Base-by-base conservation (phyloP, 805 yeast species). In the Isabelozyma pseudorhagii region DNA sequence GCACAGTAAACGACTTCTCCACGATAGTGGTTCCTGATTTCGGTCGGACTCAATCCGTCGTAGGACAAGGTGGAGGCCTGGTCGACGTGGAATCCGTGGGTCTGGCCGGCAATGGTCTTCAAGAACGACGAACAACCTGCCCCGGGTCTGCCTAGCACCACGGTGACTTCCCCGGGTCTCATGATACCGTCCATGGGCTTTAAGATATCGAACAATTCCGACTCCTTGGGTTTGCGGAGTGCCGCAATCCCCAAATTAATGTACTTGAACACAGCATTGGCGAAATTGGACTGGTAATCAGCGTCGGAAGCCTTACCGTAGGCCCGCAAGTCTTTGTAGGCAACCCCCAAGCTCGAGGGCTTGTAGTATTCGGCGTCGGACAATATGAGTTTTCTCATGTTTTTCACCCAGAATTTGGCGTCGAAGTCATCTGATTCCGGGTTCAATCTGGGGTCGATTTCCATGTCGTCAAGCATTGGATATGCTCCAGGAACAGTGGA, bases 141-240 rank as follows among this genome's bases (percentile, higher is more conserved):
- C 59, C 93, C 93, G 1, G 93, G 93, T 66, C 92, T 79, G 50
- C 94, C 93, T 43, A 87, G 70, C 9, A 87, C 90, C 45, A 85
- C 86, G 7, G 86, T 78, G 44, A 85, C 69, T 52, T 83, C 84
- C 45, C 90, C 89, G 3, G 88, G 83, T 46, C 69, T 69, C 48
- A 83, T 71, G 4, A 78, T 47, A 14, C 84, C 90, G 58, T 84
- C 87, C 87, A 83, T 83, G 29, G 85, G 77, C 61, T 83, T 83
- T 63, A 80, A 71, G 53, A 80, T 84, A 52, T 79, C 80, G 54
- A 80, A 82, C 49, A 48, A 45, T 15, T 46, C 49, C 29, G 51
- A 54, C 15, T 48, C 40, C 29, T 36, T 21, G 6, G 21, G 6
- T 14, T 46, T 40, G 21, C 29, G 8, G 1, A 49, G 17, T 13